phyloP scores from a whole-genome alignment of 148 eudicot species.

The Rhododendron mucronatum region DNA sequence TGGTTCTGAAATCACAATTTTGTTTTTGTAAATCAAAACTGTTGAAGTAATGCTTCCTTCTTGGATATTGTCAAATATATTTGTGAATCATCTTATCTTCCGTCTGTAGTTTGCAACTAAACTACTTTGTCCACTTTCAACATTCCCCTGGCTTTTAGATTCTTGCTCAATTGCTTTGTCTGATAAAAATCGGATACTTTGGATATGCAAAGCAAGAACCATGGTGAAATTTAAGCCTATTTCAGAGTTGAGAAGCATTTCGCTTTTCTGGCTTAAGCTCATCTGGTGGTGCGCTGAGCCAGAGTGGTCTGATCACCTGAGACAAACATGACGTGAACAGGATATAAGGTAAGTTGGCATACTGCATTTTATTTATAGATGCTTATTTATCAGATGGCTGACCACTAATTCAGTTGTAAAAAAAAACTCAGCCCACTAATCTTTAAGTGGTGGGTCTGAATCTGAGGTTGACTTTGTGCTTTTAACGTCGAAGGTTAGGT shows the following conservation, averaged over 20 bases:
- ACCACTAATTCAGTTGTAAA: background rate
- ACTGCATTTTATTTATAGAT: background rate
- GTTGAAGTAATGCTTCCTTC: background rate
- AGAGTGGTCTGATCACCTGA: background rate
- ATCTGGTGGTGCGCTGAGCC: background rate
- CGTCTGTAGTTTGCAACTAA: conserved; percentile 6
- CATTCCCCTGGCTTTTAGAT: background rate
- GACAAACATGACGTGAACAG: background rate
- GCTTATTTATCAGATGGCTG: background rate
- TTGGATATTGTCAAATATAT: background rate
- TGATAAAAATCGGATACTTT: background rate
- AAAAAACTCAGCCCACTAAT: background rate
- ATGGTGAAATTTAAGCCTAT: background rate
- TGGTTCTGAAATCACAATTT: background rate
- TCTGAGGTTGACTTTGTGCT: background rate
- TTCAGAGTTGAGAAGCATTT: background rate
- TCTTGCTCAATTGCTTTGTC: background rate
- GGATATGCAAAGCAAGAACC: background rate
- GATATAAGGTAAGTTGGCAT: background rate
- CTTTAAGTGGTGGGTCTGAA: background rate
- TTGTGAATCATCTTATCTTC: conserved; percentile 18
- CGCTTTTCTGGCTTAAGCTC: background rate
- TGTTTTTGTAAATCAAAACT: background rate
- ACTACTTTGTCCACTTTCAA: background rate
- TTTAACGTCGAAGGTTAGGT: background rate